These are phyloP conservation scores for Chaetothyriales sp. DNA, from an alignment of 2,329 filamentous ascomycete genomes.

Conservation along the genomic window DNA sequence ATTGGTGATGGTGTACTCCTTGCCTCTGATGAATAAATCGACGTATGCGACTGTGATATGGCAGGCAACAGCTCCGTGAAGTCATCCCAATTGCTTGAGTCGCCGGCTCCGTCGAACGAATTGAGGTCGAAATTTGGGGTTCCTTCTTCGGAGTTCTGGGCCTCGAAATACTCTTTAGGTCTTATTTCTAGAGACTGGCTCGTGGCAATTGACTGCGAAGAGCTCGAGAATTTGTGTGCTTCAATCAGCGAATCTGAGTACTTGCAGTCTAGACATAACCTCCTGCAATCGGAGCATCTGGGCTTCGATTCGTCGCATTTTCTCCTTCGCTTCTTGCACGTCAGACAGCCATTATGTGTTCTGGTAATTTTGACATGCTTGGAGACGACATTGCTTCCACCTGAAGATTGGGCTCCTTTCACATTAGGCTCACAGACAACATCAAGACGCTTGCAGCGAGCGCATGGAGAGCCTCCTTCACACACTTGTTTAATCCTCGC, in stretches of 20 bases:
- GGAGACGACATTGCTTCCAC: conserved; percentile 2
- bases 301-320: conserved; percentile 11
- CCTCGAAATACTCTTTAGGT: too few species aligned
- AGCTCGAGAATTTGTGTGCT: too few species aligned
- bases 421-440: conserved; percentile 14
- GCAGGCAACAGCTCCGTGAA: conserved; percentile 11
- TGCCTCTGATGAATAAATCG: background rate
- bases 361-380: conserved; percentile 17
- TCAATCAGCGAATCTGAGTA: conserved; percentile 1
- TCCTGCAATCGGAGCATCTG: conserved; percentile 19
- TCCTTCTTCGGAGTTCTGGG: too few species aligned
- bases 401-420: conserved; percentile 4
- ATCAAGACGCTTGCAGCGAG: conserved; percentile 18
- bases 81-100: too few species aligned
- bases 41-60: conserved; percentile 4
- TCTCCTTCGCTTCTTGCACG: conserved; percentile 19
- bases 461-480: conserved; percentile 18
- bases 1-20: conserved; percentile 2
- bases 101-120: too few species aligned
- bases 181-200: too few species aligned
- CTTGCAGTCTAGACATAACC: conserved; percentile 15
- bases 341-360: conserved; percentile 19
- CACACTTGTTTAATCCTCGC: conserved; percentile 20
- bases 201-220: too few species aligned
- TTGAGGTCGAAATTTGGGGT: too few species aligned